Base-by-base conservation (phyloP, 2,329 filamentous ascomycete genomes). In the Elsinoe ampelina region DNA sequence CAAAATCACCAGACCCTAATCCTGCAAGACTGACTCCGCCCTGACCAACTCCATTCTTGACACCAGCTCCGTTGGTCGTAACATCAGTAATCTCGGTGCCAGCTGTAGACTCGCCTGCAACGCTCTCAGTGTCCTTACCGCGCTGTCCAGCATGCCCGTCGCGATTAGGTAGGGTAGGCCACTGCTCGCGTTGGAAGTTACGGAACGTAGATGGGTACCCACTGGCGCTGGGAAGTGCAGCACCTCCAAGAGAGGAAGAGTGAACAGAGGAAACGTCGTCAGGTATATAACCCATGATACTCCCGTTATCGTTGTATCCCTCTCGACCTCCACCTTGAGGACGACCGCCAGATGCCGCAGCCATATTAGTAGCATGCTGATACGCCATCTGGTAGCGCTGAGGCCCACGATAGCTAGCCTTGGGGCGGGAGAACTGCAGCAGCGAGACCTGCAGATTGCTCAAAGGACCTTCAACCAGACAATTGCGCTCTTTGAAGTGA, bases 221-320 rank as follows among this genome's bases (percentile, higher is more conserved):
- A 13, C 41, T 39, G 20, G 89, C 88, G 48, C 85, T 84, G 55
- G 85, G 79, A 35, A 67, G 59, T 15, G 66, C 59, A 12, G 63
- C 61, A 36, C 90, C 90, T 56, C 90, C 90, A 54, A 97, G 82
- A 1, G 90, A 85, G 43, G 90, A 95, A 36, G 92, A 96, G 71
- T 97, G 92, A 45, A 98, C 87, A 1, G 91, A 96, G 7, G 92
- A 97, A 39, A 95, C 90, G 70, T 98, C 93, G 66, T 98, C 93
- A 1, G 92, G 89, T 59, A 98, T 95, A 70, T 95, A 97, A 13
- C 92, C 93, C 64, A 96, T 80, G 68, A 96, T 87, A 2, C 92
- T 97, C 42, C 89, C 87, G 15, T 87, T 83, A 66, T 96, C 92
- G 47, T 79, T 79, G 34, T 70, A 67, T 55, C 71, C 77, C 34